Base-by-base conservation (phyloP, 2,329 filamentous ascomycete genomes). In the Aureobasidium sp. region DNA sequence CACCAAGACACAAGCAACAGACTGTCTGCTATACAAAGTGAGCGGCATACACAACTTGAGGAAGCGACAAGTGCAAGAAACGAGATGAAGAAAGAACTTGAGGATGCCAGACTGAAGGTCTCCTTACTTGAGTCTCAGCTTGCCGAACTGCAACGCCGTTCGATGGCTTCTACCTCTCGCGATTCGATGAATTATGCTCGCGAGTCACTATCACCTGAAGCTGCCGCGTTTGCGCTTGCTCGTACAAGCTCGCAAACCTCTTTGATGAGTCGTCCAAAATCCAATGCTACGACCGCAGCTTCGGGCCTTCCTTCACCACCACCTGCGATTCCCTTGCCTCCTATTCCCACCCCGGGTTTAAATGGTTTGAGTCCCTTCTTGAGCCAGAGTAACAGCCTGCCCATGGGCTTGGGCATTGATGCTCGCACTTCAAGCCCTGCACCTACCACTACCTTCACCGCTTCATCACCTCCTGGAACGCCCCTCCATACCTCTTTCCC, bases 261-360 rank as follows among this genome's bases (percentile, higher is more conserved):
- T 12, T 27, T 52, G 17, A 62, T 53, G 44, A 55, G 52, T 23
- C 61, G 58, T 37, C 57, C 61, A 17, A 62, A 62, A 13, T 62
- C 62, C 71, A 97, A 96, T 81, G 94, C 88, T 70, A 81, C 85
- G 13, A 94, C 91, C 0, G 87, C 92, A 51, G 83, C 52, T 34
- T 62, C 85, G 13, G 94, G 91, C 3, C 79, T 97, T 12, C 94
- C 94, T 2, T 97, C 94, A 1, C 94, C 94, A 32, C 94, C 94
- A 5, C 94, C 94, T 0, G 91, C 91, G 0, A 96, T 97, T 68
- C 94, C 94, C n/a, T 84, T 99, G 37, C 94, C 94, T 2, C 94
- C 94, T 42, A 82, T 99, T 20, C 94, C 94, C 3, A 82, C 78
- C 64, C 57, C 57, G 3, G 57, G 57, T 23, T 36, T 81, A 81